Evolutionary conservation across 192 early-diverging fungal species (phyloP), one percentile per base, ranked within the genome.

Genomic region (Dimargaris cristalligena): DNA sequence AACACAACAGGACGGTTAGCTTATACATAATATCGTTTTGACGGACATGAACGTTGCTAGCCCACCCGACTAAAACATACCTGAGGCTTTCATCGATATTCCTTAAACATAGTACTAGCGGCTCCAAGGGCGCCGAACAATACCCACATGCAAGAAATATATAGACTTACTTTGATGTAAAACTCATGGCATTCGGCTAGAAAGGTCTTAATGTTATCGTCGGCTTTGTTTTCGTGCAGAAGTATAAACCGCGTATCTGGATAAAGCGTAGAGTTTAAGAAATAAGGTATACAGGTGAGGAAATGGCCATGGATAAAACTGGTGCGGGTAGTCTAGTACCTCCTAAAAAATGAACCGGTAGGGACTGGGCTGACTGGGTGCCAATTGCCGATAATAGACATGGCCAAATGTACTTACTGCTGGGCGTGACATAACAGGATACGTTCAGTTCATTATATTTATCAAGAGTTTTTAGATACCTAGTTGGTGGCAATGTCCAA

Each of bases 381-480:
- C n/a, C n/a, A n/a, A n/a, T n/a, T n/a, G n/a, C n/a, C n/a, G 26
- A 58, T 29, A 31, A 41, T 13, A 22, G 13, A 54, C 32, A 58
- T 20, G 47, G 34, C 32, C 57, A 28, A 33, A 49, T 34, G 14
- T 29, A 32, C 30, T 55, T 58, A 84, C 86, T 92, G 65, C 86
- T 87, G 33, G 94, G 83, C 6, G 90, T 84, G 13, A 97, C 87
- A 62, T 89, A 96, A 18, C 89, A 88, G 14, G 91, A 91, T 33
- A 96, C 85, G 64, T 80, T 83, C 73, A 80, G 87, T 64, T 99
- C 92, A 62, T 97, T 94, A 71, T 94, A 97, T 61, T 83, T 80
- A 73, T 99, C 96, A 38, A 99, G 83, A 1, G 83, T 80, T 65
- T 93, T 94, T 32, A 97, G 73, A 61, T 92, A 97, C 80, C 91